phyloP scores from a whole-genome alignment of 768 basidiomycete genomes.

The Cystobasidium ongulense region DNA sequence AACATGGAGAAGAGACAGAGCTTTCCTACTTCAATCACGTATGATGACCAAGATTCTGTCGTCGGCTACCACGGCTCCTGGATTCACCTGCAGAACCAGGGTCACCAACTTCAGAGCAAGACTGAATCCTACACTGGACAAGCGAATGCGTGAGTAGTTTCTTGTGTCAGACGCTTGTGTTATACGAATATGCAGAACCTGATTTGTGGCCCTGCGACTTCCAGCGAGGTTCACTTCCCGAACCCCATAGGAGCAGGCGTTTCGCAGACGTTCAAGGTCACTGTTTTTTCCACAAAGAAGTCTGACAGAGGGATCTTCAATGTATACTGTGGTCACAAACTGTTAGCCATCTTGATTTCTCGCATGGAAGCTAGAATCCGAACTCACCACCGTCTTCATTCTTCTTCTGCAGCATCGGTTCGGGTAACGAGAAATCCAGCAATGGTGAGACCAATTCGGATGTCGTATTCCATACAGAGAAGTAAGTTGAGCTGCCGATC shows the following conservation, averaged over 20 bases:
- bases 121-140: slow-evolving; percentile 9
- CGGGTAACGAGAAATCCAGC: slow-evolving; percentile 14
- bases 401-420: not conserved
- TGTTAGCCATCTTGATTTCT: not conserved
- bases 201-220: not conserved
- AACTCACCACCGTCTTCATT: not conserved
- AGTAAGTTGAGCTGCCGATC: not conserved
- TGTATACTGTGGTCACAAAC: slow-evolving; percentile 12
- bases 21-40: not conserved
- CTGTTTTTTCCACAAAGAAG: slow-evolving; percentile 19
- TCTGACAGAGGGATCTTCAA: slow-evolving; percentile 15
- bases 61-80: not conserved
- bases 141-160: slow-evolving; percentile 14
- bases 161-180: not conserved
- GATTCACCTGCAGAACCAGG: slow-evolving; percentile 15
- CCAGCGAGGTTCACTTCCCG: slow-evolving; percentile 9
- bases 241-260: not conserved
- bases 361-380: not conserved
- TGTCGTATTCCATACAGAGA: not conserved
- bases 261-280: not conserved
- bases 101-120: slow-evolving; percentile 2
- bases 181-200: not conserved
- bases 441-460: slow-evolving; percentile 1
- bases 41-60: not conserved
- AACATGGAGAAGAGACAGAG: not conserved